These are phyloP conservation scores for Cicer cuneatum DNA, from an alignment of 306 rosid genomes.

Conservation along the genomic window DNA sequence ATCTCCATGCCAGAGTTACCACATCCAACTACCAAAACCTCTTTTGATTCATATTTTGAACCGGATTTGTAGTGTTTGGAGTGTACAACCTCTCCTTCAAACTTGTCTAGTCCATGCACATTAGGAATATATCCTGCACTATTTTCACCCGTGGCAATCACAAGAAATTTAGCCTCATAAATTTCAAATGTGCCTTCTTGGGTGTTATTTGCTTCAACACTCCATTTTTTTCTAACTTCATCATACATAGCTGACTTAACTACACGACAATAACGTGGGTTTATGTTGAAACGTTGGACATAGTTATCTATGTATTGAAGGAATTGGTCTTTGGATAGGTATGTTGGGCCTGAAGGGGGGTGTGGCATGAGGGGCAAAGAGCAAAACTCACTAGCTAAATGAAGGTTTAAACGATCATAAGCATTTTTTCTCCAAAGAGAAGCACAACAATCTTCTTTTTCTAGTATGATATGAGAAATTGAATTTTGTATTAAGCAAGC, in stretches of 20 bases:
- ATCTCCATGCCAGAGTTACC: conserved; percentile 82
- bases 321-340: conserved; percentile 44
- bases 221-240: conserved; percentile 39
- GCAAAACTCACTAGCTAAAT: conserved; percentile 54
- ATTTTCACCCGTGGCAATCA: conserved; percentile 56
- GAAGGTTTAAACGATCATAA: conserved; percentile 55
- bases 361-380: conserved; percentile 47
- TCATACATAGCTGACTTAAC: conserved; percentile 45
- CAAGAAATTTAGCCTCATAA: conserved; percentile 45
- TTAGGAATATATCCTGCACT: conserved; percentile 43
- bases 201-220: conserved; percentile 31
- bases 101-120: conserved; percentile 46
- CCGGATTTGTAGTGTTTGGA: conserved; percentile 56
- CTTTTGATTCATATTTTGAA: conserved; percentile 38
- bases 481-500: conserved; percentile 46
- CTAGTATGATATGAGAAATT: conserved; percentile 51
- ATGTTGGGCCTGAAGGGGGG: conserved; percentile 36
- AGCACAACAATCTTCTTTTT: conserved; percentile 54
- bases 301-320: conserved; percentile 50
- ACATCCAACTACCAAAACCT: conserved; percentile 67
- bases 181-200: background rate
- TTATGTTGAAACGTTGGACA: conserved; percentile 37
- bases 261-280: conserved; percentile 40
- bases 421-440: conserved; percentile 64
- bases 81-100: conserved; percentile 55